These are phyloP conservation scores for Westerdykella ornata DNA, from an alignment of 2,329 filamentous ascomycete genomes.

Conservation along the genomic window DNA sequence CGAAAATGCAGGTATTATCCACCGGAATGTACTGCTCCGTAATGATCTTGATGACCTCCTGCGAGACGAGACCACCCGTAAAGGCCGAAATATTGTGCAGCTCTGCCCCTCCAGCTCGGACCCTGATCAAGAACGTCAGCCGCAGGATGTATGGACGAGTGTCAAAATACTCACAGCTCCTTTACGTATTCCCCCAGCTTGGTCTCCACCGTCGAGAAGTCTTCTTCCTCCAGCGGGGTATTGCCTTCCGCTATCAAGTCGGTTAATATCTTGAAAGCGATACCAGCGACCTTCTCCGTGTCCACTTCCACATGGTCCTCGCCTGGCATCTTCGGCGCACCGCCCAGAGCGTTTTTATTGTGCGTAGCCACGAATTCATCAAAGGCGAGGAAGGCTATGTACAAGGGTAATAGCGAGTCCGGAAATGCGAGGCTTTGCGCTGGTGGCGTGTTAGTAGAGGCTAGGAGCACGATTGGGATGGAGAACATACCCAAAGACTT, in stretches of 20 bases:
- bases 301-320: slow-evolving; percentile 26
- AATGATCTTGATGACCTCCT: slow-evolving; percentile 88
- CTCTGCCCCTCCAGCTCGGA: slow-evolving; percentile 74
- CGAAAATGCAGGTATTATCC: slow-evolving; percentile 58
- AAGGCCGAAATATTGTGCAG: slow-evolving; percentile 87
- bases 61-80: slow-evolving; percentile 87
- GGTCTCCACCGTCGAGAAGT: slow-evolving; percentile 35
- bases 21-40: slow-evolving; percentile 61
- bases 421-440: slow-evolving; percentile 39
- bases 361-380: slow-evolving; percentile 43
- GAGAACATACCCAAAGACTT: slow-evolving; percentile 48
- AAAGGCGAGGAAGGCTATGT: slow-evolving; percentile 48
- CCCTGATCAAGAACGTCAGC: slow-evolving; percentile 35
- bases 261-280: slow-evolving; percentile 40
- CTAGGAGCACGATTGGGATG: background rate
- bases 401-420: slow-evolving; percentile 43
- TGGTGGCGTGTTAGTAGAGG: slow-evolving; percentile 12
- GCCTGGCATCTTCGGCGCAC: slow-evolving; percentile 35
- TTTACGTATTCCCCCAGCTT: slow-evolving; percentile 34
- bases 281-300: slow-evolving; percentile 37
- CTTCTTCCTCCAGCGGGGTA: slow-evolving; percentile 37
- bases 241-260: slow-evolving; percentile 40
- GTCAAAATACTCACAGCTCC: slow-evolving; percentile 44
- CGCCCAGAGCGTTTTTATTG: slow-evolving; percentile 28
- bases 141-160: background rate